Base-by-base conservation (phyloP, 257 asterid genomes). In the Galeopsis tetrahit region DNA sequence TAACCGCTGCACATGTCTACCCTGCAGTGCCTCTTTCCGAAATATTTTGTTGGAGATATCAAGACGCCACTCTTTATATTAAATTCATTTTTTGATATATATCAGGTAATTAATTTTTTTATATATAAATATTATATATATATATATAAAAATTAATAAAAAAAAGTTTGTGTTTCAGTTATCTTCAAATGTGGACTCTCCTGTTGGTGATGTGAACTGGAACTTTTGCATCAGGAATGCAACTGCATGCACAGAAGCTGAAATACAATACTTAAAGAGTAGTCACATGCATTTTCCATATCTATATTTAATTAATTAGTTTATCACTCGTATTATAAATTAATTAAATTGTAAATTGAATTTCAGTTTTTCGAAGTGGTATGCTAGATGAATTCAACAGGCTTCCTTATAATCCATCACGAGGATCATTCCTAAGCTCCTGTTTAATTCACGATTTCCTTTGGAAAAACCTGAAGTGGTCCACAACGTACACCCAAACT, bases 1-100 rank as follows among this genome's bases (percentile, higher is more conserved):
- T 21, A 21, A 21, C 28, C 28, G 28, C n/a, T n/a, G n/a, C n/a
- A n/a, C n/a, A n/a, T n/a, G n/a, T n/a, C n/a, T n/a, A 7, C n/a
- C 2, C 77, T n/a, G n/a, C n/a, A 75, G 83, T 79, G 83, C 49
- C 2, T 75, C 17, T 66, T 65, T 32, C 80, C 83, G 3, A 75
- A 70, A 66, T 31, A 79, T 70, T 8, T 75, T 6, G 17, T 71
- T 36, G 70, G 43, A 70, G 48, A 70, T 71, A 35, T 75, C 15
- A 17, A 21, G 8, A 75, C 80, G 4, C 83, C 83, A 10, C 74
- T 75, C 8, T 75, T 79, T 14, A 8, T 79, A n/a, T 13, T 75
- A 0, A 60, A 74, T 21, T 70, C 83, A 2, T 56, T 39, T 2
- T 75, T 64, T n/a, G 83, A 79, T 66, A 1, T 6, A 40, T 66